These are phyloP conservation scores for Penicillium rolfsii DNA, from an alignment of 2,329 filamentous ascomycete species.

Conservation along the genomic window DNA sequence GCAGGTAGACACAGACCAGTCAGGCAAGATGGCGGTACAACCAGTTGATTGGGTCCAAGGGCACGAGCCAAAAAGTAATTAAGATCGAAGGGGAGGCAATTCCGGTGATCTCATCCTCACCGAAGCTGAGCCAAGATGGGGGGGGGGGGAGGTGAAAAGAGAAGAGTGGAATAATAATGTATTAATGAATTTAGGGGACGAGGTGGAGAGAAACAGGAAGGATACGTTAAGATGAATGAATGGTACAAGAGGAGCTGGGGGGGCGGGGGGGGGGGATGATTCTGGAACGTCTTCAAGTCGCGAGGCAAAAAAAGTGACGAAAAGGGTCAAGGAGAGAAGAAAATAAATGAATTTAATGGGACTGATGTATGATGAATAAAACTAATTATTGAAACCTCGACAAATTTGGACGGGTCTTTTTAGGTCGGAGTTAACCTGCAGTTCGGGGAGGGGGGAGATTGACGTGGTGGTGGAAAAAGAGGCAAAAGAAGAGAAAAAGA, in stretches of 20 bases:
- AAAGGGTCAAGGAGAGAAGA: background rate
- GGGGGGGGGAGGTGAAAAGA: background rate
- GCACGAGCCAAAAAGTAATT: conserved; percentile 18
- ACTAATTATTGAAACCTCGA: conserved; percentile 15
- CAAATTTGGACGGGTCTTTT: conserved; percentile 16
- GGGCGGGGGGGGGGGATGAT: background rate
- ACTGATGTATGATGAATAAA: background rate
- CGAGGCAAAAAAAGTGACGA: conserved; percentile 16
- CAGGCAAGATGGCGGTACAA: conserved; percentile 26
- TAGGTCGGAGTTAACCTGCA: conserved; percentile 20
- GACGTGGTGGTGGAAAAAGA: conserved; percentile 20
- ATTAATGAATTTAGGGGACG: too few relatives aligned
- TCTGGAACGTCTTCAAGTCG: conserved; percentile 20
- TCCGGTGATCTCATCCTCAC: conserved; percentile 30
- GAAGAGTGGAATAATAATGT: background rate
- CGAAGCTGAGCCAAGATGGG: conserved; percentile 19
- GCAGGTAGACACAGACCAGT: conserved; percentile 18
- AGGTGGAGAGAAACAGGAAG: background rate
- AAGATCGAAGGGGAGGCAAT: conserved; percentile 24
- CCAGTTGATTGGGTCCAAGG: conserved; percentile 25
- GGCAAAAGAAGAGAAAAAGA: conserved; percentile 12
- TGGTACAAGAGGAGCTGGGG: background rate
- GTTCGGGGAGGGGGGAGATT: conserved; percentile 11
- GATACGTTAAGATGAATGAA: background rate
- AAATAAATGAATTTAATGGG: background rate